phyloP scores from a whole-genome alignment of 371 early-diverging fungal genomes.

The Rhizopus microsporus region DNA sequence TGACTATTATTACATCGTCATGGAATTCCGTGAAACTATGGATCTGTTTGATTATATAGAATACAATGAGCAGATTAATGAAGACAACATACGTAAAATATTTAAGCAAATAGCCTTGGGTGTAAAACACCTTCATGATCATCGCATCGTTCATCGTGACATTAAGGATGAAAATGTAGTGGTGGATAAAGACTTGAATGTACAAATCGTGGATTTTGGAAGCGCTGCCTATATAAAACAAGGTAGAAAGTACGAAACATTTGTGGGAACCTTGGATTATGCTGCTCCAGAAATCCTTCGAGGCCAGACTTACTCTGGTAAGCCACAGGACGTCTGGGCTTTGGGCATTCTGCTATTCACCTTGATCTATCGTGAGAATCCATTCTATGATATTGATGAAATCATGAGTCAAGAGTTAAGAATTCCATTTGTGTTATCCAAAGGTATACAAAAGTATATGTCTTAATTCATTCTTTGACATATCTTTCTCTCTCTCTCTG shows the following conservation, averaged over 20 bases:
- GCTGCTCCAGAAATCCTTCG: constrained; percentile 73
- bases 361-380: constrained; percentile 77
- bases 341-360: constrained; percentile 82
- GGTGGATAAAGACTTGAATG: constrained; percentile 35
- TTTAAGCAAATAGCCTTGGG: constrained; percentile 67
- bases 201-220: constrained; percentile 75
- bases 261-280: constrained; percentile 77
- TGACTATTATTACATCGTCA: constrained; percentile 69
- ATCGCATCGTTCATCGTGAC: constrained; percentile 78
- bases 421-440: constrained; percentile 64
- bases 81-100: constrained; percentile 57
- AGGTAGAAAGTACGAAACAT: constrained; percentile 67
- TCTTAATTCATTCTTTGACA: neutral
- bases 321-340: constrained; percentile 85
- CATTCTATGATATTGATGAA: constrained; percentile 80
- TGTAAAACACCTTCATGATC: constrained; percentile 67
- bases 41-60: constrained; percentile 81
- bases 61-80: constrained; percentile 55
- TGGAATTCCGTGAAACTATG: constrained; percentile 67
- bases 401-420: constrained; percentile 68
- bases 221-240: constrained; percentile 66
- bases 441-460: constrained; percentile 42
- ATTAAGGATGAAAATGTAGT: constrained; percentile 81
- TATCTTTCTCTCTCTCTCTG: neutral
- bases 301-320: constrained; percentile 73